Conservation (phyloP, 345 rosid species). For the Dipteronia dyeriana region DNA sequence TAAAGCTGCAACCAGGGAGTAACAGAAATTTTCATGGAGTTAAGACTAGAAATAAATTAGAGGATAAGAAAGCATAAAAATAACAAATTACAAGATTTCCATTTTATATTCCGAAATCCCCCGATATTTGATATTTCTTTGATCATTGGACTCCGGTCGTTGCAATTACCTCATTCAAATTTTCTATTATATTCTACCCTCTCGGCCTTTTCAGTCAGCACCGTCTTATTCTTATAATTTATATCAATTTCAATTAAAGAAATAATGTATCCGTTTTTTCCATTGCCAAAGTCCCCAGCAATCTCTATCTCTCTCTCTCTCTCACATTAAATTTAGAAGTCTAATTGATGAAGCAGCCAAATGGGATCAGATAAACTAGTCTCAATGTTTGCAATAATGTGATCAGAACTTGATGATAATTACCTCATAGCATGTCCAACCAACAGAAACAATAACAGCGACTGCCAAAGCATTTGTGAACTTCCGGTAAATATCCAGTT, state of each 20-base stretch:
- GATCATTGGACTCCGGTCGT: neutral
- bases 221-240: neutral
- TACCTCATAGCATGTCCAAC: conserved; percentile 99
- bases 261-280: neutral
- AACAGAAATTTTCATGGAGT: neutral
- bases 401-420: neutral
- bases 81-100: neutral
- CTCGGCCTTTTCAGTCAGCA: neutral
- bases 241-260: neutral
- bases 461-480: conserved; percentile 97
- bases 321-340: neutral
- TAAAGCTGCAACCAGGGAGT: conserved; percentile 63
- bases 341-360: neutral
- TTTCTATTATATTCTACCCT: neutral
- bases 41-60: neutral
- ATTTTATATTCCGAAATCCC: neutral
- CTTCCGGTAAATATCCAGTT: conserved; percentile 87
- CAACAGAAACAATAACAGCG: conserved; percentile 85
- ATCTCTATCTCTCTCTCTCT: neutral
- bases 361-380: neutral
- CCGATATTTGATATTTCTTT: too few relatives aligned
- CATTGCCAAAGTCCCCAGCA: neutral
- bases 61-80: neutral
- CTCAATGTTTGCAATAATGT: neutral
- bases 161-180: too few relatives aligned